Evolutionary conservation across 768 basidiomycete species (phyloP).

Genomic region (Rhodocollybia butyracea): DNA sequence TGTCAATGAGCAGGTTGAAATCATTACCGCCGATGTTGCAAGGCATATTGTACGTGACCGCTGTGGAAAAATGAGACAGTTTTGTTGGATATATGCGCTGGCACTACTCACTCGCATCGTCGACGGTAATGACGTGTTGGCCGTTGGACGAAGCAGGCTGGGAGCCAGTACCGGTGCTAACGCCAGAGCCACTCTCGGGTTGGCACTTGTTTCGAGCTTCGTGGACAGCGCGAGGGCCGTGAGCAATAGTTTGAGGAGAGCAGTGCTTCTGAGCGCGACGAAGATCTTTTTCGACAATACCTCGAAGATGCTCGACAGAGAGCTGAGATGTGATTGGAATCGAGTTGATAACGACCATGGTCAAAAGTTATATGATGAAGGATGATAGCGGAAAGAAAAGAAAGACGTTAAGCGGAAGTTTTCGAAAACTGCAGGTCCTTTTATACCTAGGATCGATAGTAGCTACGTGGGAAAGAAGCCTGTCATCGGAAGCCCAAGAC

Average conservation of each 20-base stretch:
- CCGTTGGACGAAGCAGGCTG: slow-evolving; percentile 1
- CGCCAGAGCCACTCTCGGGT: slow-evolving; percentile 10
- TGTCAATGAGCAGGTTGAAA: slow-evolving; percentile 56
- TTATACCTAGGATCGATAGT: background rate
- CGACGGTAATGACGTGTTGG: slow-evolving; percentile 47
- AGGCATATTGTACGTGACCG: slow-evolving; percentile 50
- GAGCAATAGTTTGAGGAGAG: background rate
- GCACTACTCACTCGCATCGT: slow-evolving; percentile 40
- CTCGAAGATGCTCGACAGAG: background rate
- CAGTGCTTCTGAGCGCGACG: slow-evolving; percentile 1
- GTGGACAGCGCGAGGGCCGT: slow-evolving; percentile 26
- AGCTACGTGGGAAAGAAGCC: slow-evolving; percentile 1
- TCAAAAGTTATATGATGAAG: background rate
- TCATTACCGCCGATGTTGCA: slow-evolving; percentile 51
- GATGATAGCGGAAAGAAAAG: background rate
- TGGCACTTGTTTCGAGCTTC: slow-evolving; percentile 17
- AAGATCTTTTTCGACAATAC: background rate
- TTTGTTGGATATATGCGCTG: slow-evolving; percentile 5
- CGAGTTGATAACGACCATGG: slow-evolving; percentile 1
- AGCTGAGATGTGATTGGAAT: slow-evolving; percentile 2
- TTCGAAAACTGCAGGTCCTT: background rate
- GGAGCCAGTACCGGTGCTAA: background rate
- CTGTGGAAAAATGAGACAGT: slow-evolving; percentile 16
- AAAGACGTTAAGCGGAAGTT: background rate
- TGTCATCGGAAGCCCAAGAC: background rate